Evolutionary conservation across 371 early-diverging fungal species (phyloP).

Genomic region (Mucor irregularis): DNA sequence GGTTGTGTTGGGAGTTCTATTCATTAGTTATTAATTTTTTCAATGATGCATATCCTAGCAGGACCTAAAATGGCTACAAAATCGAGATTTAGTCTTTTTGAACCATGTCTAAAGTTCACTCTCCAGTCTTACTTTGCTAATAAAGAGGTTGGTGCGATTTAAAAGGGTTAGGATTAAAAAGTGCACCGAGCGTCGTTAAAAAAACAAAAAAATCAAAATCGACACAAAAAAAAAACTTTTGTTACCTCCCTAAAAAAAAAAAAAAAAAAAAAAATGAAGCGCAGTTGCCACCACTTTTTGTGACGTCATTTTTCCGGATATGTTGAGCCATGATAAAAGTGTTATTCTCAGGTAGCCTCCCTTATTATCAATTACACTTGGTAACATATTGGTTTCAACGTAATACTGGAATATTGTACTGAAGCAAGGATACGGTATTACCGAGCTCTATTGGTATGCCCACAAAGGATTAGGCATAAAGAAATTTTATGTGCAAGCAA

Average conservation of each 20-base stretch:
- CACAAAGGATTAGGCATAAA: too few relatives aligned
- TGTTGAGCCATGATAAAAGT: too few relatives aligned
- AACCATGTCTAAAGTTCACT: neutral
- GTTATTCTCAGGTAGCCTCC: too few relatives aligned
- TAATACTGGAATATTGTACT: too few relatives aligned
- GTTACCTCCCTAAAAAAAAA: conserved; percentile 3
- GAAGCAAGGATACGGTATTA: too few relatives aligned
- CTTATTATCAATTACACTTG: too few relatives aligned
- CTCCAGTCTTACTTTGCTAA: conserved; percentile 17
- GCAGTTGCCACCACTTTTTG: neutral
- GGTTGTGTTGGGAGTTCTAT: conserved; percentile 39
- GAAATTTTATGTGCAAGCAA: too few relatives aligned
- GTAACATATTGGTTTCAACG: too few relatives aligned
- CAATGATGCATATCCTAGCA: conserved; percentile 46
- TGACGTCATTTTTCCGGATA: conserved; percentile 11
- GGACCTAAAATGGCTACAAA: conserved; percentile 15
- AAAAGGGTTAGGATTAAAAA: conserved; percentile 15
- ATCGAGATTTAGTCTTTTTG: neutral
- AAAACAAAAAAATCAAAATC: conserved; percentile 1
- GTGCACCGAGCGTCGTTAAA: conserved; percentile 19
- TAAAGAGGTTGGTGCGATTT: conserved; percentile 13
- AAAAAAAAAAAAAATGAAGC: neutral
- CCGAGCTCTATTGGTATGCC: too few relatives aligned
- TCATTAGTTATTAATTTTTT: conserved; percentile 42
- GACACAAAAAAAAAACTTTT: conserved; percentile 9